phyloP scores from a whole-genome alignment of 768 basidiomycete species.

The Mycena floridula region DNA sequence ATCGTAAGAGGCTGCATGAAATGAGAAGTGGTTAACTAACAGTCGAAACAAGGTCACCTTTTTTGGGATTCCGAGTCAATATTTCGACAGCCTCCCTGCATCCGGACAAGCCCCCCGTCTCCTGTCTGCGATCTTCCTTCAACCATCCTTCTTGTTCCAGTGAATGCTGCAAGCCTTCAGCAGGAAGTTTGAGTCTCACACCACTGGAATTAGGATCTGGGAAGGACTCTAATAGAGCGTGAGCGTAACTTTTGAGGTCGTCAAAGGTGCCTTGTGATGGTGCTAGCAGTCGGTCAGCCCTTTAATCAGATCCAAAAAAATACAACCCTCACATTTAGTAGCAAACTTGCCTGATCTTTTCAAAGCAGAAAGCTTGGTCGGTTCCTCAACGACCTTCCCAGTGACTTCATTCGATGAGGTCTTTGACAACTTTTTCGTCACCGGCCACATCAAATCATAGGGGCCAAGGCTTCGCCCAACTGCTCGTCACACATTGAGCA shows the following conservation, averaged over 20 bases:
- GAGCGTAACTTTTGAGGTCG: conserved; percentile 50
- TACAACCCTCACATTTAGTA: neutral
- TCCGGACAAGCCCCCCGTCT: conserved; percentile 41
- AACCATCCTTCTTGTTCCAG: conserved; percentile 20
- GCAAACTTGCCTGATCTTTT: neutral
- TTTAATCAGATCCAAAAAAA: too few species aligned
- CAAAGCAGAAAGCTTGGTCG: neutral
- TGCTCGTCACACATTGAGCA: conserved; percentile 4
- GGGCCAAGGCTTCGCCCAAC: conserved; percentile 51
- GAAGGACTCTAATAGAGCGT: conserved; percentile 41
- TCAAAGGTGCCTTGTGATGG: conserved; percentile 19
- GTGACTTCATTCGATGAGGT: conserved; percentile 15
- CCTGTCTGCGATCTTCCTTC: conserved; percentile 22
- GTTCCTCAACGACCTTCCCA: conserved; percentile 32
- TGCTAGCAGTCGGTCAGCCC: neutral
- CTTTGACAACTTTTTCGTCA: conserved; percentile 29
- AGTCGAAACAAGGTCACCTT: conserved; percentile 41
- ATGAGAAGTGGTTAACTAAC: neutral
- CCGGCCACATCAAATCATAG: conserved; percentile 85
- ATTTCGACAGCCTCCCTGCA: conserved; percentile 89
- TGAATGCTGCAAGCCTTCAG: conserved; percentile 18
- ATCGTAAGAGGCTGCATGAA: conserved; percentile 76
- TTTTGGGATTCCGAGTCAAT: conserved; percentile 82
- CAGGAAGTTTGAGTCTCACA: conserved; percentile 17
- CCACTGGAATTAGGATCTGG: conserved; percentile 24